phyloP scores from a whole-genome alignment of 1,139 yeast species.

The Kluyveromyces sp. region DNA sequence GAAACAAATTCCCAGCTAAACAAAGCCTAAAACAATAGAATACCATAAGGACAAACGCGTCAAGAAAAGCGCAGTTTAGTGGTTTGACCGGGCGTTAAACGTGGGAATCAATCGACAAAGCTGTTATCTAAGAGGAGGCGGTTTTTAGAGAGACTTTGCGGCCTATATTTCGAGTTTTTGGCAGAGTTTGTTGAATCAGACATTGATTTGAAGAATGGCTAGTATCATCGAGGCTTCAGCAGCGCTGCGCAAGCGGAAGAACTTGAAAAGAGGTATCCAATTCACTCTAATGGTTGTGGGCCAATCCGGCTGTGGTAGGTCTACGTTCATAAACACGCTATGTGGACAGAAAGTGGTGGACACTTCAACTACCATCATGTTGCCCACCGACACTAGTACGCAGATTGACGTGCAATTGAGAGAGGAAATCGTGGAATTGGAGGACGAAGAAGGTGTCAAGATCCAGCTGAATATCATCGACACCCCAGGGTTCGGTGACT shows the following conservation, averaged over 20 bases:
- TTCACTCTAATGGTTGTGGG: constrained; percentile 84
- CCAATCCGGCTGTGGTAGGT: constrained; percentile 71
- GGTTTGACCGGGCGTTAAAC: not conserved
- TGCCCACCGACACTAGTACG: constrained; percentile 40
- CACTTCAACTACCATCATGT: constrained; percentile 40
- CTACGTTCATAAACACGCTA: constrained; percentile 76
- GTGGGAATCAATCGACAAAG: not conserved
- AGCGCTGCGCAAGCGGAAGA: constrained; percentile 59
- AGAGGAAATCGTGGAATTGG: constrained; percentile 52
- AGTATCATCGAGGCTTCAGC: constrained; percentile 38
- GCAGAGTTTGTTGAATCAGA: not conserved
- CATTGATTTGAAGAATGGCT: constrained; percentile 25
- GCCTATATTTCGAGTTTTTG: not conserved
- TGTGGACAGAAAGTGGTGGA: constrained; percentile 81
- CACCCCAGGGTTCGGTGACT: constrained; percentile 77
- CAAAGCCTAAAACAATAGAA: not conserved
- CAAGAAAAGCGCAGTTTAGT: not conserved
- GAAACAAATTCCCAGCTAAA: not conserved
- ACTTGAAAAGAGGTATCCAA: constrained; percentile 78
- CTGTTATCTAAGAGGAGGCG: not conserved
- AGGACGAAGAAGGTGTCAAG: constrained; percentile 70
- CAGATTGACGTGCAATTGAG: constrained; percentile 42
- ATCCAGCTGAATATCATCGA: constrained; percentile 63
- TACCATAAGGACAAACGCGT: not conserved
- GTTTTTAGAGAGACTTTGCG: not conserved